Evolutionary conservation across 257 asterid species (phyloP).

Genomic region (Jacaranda mimosifolia): DNA sequence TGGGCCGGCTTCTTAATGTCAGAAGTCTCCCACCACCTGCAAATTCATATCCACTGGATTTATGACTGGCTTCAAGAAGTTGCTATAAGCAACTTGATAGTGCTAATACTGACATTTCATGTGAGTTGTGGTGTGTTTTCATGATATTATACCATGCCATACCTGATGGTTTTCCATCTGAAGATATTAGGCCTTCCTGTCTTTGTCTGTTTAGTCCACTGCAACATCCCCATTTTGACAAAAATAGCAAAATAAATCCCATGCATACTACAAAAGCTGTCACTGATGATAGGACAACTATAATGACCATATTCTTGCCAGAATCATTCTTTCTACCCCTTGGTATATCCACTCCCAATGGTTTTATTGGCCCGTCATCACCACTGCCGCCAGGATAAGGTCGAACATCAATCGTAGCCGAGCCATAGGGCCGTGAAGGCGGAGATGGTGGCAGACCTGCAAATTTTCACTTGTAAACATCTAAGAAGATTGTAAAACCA

Average conservation of each 20-base stretch:
- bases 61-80: neutral
- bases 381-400: constrained; percentile 52
- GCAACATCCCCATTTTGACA: constrained; percentile 51
- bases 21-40: constrained; percentile 62
- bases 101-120: too few species aligned
- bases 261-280: constrained; percentile 68
- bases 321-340: constrained; percentile 54
- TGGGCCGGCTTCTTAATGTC: constrained; percentile 58
- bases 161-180: constrained; percentile 69
- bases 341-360: constrained; percentile 80
- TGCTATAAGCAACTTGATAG: neutral
- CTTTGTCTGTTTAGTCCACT: constrained; percentile 34
- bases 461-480: constrained; percentile 28
- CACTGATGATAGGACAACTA: constrained; percentile 69
- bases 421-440: constrained; percentile 58
- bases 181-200: constrained; percentile 41
- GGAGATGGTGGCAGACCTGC: constrained; percentile 95
- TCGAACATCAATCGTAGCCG: constrained; percentile 55
- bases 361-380: constrained; percentile 67
- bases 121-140: too few species aligned
- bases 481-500: constrained; percentile 22
- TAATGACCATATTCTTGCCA: constrained; percentile 51
- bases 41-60: constrained; percentile 26
- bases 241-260: constrained; percentile 69
- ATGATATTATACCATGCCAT: neutral